Base-by-base conservation (phyloP, 2,329 filamentous ascomycete species). In the Botrytis medusae region DNA sequence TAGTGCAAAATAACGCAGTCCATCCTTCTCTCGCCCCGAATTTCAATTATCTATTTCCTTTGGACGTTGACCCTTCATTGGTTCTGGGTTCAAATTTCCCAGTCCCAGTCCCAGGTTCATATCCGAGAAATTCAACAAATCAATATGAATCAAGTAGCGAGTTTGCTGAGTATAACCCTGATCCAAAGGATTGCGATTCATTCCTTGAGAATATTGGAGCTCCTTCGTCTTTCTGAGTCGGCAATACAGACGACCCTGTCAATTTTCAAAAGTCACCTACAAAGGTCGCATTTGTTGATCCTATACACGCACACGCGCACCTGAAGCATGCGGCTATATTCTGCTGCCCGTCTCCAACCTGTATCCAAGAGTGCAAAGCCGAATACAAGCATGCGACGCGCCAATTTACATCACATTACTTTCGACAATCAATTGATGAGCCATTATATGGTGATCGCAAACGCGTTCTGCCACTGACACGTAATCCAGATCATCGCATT, bases 391-490 rank as follows among this genome's bases (percentile, higher is more conserved):
- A 68, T n/a, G 25, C 29, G 18, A 44, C 46, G 10, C n/a, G 54
- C 8, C 54, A 70, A 32, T 67, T 72, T 25, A 25, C 65, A 14
- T 20, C 25, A 18, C 5, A 46, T 29, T 59, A 37, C 14, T 65
- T 61, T 7, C 34, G 22, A 57, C 44, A 46, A 12, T 67, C 61
- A 1, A 29, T 40, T 20, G 25, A n/a, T 0, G 29, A 29, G 6
- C 61, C 46, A 22, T 57, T 67, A 16, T 67, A 72, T n/a, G 44
- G 34, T 46, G 46, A 40, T 62, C 69, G 44, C 8, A 14, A 54
- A 16, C 25, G 16, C 37, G 34, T 72, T 32, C 6, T 42, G 20
- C 8, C 44, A 34, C 46, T 46, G 16, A 8, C 29, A 12, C 9
- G 20, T 1, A 67, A 72, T n/a, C 70, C 70, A 44, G 34, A 57